phyloP scores from a whole-genome alignment of 352 stramenopile genomes.

The Aphanomyces stellatus region DNA sequence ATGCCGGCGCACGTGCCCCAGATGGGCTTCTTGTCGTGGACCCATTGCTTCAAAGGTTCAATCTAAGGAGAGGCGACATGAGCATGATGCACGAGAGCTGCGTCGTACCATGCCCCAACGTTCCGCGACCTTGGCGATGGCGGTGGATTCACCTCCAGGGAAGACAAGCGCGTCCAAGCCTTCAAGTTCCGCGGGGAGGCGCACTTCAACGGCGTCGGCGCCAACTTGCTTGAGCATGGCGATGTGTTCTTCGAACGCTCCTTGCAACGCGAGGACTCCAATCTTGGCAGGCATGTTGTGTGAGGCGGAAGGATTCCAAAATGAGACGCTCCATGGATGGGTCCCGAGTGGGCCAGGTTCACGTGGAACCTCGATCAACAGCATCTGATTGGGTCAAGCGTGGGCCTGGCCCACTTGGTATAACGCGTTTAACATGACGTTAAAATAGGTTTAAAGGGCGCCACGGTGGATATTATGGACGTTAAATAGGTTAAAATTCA shows the following conservation, averaged over 20 bases:
- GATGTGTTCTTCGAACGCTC: slow-evolving; percentile 89
- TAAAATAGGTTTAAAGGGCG: background rate
- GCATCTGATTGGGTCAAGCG: background rate
- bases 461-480: background rate
- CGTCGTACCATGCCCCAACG: slow-evolving; percentile 55
- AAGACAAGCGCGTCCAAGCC: slow-evolving; percentile 89
- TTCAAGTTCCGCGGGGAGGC: slow-evolving; percentile 69
- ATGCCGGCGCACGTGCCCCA: slow-evolving; percentile 97
- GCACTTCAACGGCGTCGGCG: slow-evolving; percentile 59
- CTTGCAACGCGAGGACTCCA: slow-evolving; percentile 84
- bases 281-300: slow-evolving; percentile 34
- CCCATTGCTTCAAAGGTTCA: slow-evolving; percentile 74
- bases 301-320: background rate
- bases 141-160: slow-evolving; percentile 93
- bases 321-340: slow-evolving; percentile 2
- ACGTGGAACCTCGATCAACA: background rate
- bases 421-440: too few species aligned
- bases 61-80: slow-evolving; percentile 18
- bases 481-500: too few species aligned
- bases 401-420: slow-evolving; percentile 13
- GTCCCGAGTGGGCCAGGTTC: slow-evolving; percentile 3
- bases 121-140: slow-evolving; percentile 89
- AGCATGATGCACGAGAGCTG: too few species aligned
- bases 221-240: slow-evolving; percentile 55
- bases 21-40: slow-evolving; percentile 71